phyloP scores from a whole-genome alignment of 257 asterid genomes.

The Prunella vulgaris region DNA sequence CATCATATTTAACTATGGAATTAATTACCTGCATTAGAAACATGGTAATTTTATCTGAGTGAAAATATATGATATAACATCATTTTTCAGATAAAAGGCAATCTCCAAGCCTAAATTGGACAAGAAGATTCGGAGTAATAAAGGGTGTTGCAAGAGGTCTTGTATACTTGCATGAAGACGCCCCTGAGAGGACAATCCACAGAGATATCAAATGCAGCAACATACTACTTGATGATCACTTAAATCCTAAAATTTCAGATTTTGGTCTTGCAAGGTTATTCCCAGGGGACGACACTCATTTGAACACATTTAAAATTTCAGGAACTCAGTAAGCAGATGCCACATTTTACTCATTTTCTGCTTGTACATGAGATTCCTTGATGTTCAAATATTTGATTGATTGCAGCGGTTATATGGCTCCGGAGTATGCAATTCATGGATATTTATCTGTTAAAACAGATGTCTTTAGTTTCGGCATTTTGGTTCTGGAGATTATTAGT shows the following conservation, averaged over 20 bases:
- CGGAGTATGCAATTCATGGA: constrained; percentile 81
- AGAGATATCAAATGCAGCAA: constrained; percentile 91
- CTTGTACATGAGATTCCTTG: neutral
- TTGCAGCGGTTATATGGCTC: constrained; percentile 91
- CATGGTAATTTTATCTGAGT: neutral
- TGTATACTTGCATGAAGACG: constrained; percentile 82
- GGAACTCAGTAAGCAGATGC: constrained; percentile 66
- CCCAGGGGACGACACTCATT: constrained; percentile 74
- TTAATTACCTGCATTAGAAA: neutral
- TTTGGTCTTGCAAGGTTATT: constrained; percentile 89
- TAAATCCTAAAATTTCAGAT: constrained; percentile 83
- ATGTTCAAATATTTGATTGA: constrained; percentile 4
- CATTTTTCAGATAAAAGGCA: constrained; percentile 48
- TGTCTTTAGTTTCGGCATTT: constrained; percentile 79
- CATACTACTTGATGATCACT: constrained; percentile 67
- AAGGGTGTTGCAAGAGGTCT: constrained; percentile 77
- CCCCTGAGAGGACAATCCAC: constrained; percentile 79
- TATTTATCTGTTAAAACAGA: constrained; percentile 79
- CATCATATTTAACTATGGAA: neutral
- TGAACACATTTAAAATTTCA: constrained; percentile 63
- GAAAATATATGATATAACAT: constrained; percentile 11
- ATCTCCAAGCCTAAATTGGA: constrained; percentile 59
- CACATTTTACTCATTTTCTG: constrained; percentile 10
- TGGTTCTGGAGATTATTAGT: constrained; percentile 74
- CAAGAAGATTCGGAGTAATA: constrained; percentile 44